These are phyloP conservation scores for Chytriomyces sp. DNA, from an alignment of 192 early-diverging fungal species.

Conservation along the genomic window DNA sequence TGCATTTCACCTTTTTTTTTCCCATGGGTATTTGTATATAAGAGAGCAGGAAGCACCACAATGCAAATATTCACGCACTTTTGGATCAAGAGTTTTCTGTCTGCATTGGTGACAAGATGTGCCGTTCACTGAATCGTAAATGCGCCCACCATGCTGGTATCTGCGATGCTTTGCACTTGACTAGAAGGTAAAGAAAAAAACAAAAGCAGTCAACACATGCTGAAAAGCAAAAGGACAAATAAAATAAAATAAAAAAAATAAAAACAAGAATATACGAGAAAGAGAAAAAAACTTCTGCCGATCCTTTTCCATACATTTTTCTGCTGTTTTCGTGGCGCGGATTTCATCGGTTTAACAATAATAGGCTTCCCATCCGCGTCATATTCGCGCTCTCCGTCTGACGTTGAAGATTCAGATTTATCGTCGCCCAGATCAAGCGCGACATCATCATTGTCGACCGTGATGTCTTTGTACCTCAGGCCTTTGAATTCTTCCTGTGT, in stretches of 20 bases:
- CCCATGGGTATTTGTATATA: neutral
- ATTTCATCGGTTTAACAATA: constrained; percentile 22
- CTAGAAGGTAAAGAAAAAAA: too few species aligned
- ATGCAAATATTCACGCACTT: constrained; percentile 1
- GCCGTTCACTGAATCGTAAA: constrained; percentile 37
- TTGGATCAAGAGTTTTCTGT: constrained; percentile 36
- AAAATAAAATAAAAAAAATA: too few species aligned
- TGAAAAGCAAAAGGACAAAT: too few species aligned
- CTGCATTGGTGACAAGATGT: constrained; percentile 37
- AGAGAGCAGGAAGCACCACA: neutral
- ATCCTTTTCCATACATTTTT: too few species aligned
- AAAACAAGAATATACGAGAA: neutral
- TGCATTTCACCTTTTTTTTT: constrained; percentile 30
- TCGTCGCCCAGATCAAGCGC: neutral
- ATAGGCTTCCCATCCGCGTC: constrained; percentile 24
- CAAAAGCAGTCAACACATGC: too few species aligned
- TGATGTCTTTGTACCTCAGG: constrained; percentile 16
- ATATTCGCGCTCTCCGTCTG: constrained; percentile 9
- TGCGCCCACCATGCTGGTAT: constrained; percentile 25
- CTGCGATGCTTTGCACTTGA: neutral
- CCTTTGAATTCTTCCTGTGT: constrained; percentile 24
- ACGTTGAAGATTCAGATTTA: neutral
- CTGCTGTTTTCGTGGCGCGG: neutral
- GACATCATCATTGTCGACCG: neutral
- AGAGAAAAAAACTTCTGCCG: neutral